A percentile compares a stretch with the other conserved stretches of the same genome.
These are phyloP conservation scores for Raffaelea arxii DNA, from an alignment of 2,329 filamentous ascomycete species.

Conservation along the genomic window DNA sequence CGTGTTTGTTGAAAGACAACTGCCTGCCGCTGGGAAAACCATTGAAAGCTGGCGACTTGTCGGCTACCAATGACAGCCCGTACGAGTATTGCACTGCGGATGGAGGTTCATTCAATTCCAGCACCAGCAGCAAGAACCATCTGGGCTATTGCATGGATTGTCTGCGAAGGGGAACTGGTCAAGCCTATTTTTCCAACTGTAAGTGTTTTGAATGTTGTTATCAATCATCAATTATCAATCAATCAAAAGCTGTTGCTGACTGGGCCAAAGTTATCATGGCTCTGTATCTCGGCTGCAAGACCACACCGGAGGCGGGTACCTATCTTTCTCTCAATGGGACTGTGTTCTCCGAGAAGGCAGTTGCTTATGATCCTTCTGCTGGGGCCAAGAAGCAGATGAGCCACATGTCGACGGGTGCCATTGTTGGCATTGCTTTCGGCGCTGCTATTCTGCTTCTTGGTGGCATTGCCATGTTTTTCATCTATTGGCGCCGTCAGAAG, in stretches of 20 bases:
- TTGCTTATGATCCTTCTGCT: constrained; percentile 29
- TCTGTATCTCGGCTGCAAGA: too few species aligned
- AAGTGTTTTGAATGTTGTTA: too few species aligned
- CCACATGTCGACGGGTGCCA: constrained; percentile 34
- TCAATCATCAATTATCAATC: too few species aligned
- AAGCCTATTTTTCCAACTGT: neutral
- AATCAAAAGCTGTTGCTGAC: too few species aligned
- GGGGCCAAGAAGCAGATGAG: constrained; percentile 26
- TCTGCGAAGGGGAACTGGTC: too few species aligned
- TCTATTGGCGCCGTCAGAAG: constrained; percentile 37
- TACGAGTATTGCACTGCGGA: neutral
- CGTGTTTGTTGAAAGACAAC: constrained; percentile 19
- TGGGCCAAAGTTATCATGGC: too few species aligned
- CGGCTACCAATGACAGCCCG: neutral
- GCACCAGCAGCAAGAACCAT: too few species aligned
- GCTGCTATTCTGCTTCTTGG: constrained; percentile 32
- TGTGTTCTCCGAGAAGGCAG: too few species aligned
- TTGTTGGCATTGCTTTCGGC: constrained; percentile 42
- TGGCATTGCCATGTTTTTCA: constrained; percentile 30
- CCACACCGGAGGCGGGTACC: too few species aligned
- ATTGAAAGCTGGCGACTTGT: neutral
- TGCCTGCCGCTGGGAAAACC: neutral
- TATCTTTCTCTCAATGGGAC: too few species aligned
- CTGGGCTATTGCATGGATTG: too few species aligned
- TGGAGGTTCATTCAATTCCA: neutral